Percentiles rank a stretch among this genome's conserved stretches.
These are phyloP conservation scores for Delonix regia DNA, from an alignment of 306 rosid species.

Conservation along the genomic window DNA sequence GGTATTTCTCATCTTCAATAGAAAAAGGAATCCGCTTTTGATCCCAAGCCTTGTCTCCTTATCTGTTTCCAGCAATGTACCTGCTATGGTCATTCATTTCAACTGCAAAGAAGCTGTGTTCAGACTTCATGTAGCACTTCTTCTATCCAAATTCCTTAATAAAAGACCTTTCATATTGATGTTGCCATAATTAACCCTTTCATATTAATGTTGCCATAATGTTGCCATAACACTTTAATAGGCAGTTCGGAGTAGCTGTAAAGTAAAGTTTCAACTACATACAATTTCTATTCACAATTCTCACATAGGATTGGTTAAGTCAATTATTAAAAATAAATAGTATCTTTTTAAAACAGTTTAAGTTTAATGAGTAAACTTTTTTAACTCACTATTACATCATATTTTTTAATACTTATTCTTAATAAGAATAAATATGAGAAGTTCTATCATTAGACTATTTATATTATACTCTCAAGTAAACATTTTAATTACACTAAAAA, in stretches of 20 bases:
- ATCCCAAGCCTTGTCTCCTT: conserved; percentile 15
- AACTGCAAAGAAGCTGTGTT: too few relatives aligned
- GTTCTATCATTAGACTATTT: too few relatives aligned
- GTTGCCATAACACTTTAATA: too few relatives aligned
- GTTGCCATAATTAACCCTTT: conserved; percentile 39
- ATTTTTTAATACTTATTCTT: too few relatives aligned
- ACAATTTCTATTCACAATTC: neutral
- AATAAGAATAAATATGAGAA: too few relatives aligned
- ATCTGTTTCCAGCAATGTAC: conserved; percentile 7
- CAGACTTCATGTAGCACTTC: too few relatives aligned
- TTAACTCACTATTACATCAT: too few relatives aligned
- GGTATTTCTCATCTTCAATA: conserved; percentile 20
- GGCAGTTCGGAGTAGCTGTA: conserved; percentile 2
- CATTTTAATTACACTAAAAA: too few relatives aligned
- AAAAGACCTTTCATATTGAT: conserved; percentile 16
- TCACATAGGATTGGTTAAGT: neutral
- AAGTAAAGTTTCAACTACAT: neutral
- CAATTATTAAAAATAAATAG: too few relatives aligned
- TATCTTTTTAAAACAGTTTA: too few relatives aligned
- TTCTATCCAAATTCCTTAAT: conserved; percentile 17
- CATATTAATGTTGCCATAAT: conserved; percentile 29
- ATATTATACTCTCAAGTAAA: too few relatives aligned
- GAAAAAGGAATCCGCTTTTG: conserved; percentile 27
- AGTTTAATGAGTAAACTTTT: too few relatives aligned
- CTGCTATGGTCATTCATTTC: neutral